Base-by-base conservation (phyloP, 164 flowering plant species). In the Chimonanthus praecox region DNA sequence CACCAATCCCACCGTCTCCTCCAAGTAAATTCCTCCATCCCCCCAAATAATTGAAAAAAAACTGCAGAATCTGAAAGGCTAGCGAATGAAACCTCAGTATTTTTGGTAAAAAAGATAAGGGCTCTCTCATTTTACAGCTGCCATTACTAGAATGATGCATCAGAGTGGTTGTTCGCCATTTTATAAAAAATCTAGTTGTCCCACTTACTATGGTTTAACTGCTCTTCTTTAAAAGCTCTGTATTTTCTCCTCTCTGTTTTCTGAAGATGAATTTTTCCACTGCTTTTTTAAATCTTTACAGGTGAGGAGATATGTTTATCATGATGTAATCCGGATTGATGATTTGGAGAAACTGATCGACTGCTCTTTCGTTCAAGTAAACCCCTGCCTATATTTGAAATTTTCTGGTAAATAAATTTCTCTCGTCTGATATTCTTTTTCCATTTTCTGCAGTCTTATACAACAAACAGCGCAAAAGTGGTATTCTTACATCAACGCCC, bases 251-350 rank as follows among this genome's bases (percentile, higher is more conserved):
- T 51, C 10, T 70, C 44, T 45, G 3, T 50, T 45, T 49, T 66
- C n/a, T 44, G 5, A 66, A 13, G 2, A 0, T 62, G 5, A 33
- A 13, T 43, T 44, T 45, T 45, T 45, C 13, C 6, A 11, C 15
- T 44, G n/a, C 10, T 66, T 11, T 66, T 44, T 6, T 16, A n/a
- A n/a, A n/a, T 62, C 43, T 66, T 0, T 44, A 2, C 85, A 92
- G 91, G 84, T 94, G 49, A 83, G 98, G 49, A 87, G 99, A 66
- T 92, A 94, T 77, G 90, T 94, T 49, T 94, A 95, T 63, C 89
- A 88, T 61, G 94, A 95, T 72, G 98, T 95, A 58, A 69, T 95
- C n/a, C 82, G 93, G 69, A 18, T 91, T 68, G 89, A 79, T 51
- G 98, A 91, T 75, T 87, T 89, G 69, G 81, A 86, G 72, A 90